Percentiles rank a stretch among this genome's conserved stretches.
Evolutionary conservation across 768 basidiomycete species (phyloP).

Genomic region (Rhodotorula babjevae): DNA sequence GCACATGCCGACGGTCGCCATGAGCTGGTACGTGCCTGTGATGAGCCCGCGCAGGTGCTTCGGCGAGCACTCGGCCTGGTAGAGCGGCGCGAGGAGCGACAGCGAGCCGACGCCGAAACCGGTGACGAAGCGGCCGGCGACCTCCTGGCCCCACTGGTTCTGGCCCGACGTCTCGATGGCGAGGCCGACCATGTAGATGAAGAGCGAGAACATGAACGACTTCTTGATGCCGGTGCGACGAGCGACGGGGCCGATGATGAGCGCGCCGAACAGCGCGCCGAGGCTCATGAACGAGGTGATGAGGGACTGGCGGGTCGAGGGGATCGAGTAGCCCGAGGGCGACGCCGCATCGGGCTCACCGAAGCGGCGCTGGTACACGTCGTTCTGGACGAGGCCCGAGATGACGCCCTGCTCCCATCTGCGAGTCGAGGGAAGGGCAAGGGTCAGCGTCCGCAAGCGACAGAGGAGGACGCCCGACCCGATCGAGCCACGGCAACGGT

Average conservation of each 20-base stretch:
- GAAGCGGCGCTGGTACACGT: constrained; percentile 31
- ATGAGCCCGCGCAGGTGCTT: constrained; percentile 81
- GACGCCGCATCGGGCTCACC: constrained; percentile 28
- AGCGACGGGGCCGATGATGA: constrained; percentile 15
- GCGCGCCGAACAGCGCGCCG: constrained; percentile 34
- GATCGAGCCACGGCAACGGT: too few relatives aligned
- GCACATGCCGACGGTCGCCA: constrained; percentile 64
- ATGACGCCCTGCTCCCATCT: constrained; percentile 39
- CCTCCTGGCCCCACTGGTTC: constrained; percentile 16
- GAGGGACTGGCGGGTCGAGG: constrained; percentile 37
- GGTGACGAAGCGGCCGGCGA: constrained; percentile 2
- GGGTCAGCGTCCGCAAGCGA: too few relatives aligned
- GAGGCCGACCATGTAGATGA: constrained; percentile 35
- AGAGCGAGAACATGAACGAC: constrained; percentile 27
- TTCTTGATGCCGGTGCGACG: constrained; percentile 33
- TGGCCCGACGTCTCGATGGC: constrained; percentile 30
- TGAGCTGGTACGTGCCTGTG: constrained; percentile 75
- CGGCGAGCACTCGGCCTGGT: constrained; percentile 79
- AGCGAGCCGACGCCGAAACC: constrained; percentile 34
- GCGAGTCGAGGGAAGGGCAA: not conserved
- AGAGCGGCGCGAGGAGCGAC: constrained; percentile 63
- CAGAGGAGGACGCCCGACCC: too few relatives aligned
- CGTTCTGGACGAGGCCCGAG: constrained; percentile 28
- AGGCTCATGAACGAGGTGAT: constrained; percentile 37
- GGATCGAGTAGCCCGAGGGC: constrained; percentile 22